These are phyloP conservation scores for Suillus decipiens DNA, from an alignment of 768 basidiomycete genomes.

Conservation along the genomic window DNA sequence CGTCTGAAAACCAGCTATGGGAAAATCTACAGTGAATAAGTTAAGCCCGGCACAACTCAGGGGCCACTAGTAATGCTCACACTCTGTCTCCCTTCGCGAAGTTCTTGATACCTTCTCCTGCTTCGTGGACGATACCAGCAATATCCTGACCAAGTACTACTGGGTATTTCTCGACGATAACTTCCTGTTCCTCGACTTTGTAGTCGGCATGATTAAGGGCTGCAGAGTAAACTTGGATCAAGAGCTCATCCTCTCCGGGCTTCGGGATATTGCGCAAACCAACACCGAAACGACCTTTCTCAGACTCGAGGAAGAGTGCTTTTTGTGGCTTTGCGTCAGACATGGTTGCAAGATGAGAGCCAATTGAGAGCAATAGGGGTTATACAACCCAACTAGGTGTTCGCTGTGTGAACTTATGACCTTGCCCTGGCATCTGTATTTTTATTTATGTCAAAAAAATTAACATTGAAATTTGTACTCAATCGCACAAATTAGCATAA, in stretches of 20 bases:
- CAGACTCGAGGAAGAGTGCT: slow-evolving; percentile 28
- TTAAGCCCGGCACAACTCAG: slow-evolving; percentile 7
- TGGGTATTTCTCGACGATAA: slow-evolving; percentile 37
- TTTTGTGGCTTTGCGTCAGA: slow-evolving; percentile 26
- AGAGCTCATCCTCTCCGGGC: slow-evolving; percentile 41
- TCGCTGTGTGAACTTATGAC: too few species aligned
- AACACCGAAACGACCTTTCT: slow-evolving; percentile 33
- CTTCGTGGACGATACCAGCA: slow-evolving; percentile 40
- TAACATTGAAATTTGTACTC: too few species aligned
- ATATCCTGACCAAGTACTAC: slow-evolving; percentile 37
- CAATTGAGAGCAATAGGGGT: neutral
- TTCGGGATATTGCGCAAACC: slow-evolving; percentile 26
- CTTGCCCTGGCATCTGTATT: too few species aligned
- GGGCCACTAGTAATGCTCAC: slow-evolving; percentile 22
- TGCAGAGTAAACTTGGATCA: slow-evolving; percentile 41
- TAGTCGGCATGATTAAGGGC: slow-evolving; percentile 52
- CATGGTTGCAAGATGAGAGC: slow-evolving; percentile 14
- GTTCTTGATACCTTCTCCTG: slow-evolving; percentile 39
- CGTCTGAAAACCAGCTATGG: slow-evolving; percentile 31
- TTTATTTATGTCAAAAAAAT: too few species aligned
- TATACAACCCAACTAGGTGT: neutral
- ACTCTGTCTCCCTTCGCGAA: slow-evolving; percentile 44
- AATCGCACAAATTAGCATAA: too few species aligned
- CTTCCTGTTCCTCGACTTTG: slow-evolving; percentile 34
- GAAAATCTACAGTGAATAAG: slow-evolving; percentile 32